A percentile compares a stretch with the other conserved stretches of the same genome.
These are phyloP conservation scores for Colletotrichum plurivorum DNA, from an alignment of 2,329 filamentous ascomycete species.

Conservation along the genomic window DNA sequence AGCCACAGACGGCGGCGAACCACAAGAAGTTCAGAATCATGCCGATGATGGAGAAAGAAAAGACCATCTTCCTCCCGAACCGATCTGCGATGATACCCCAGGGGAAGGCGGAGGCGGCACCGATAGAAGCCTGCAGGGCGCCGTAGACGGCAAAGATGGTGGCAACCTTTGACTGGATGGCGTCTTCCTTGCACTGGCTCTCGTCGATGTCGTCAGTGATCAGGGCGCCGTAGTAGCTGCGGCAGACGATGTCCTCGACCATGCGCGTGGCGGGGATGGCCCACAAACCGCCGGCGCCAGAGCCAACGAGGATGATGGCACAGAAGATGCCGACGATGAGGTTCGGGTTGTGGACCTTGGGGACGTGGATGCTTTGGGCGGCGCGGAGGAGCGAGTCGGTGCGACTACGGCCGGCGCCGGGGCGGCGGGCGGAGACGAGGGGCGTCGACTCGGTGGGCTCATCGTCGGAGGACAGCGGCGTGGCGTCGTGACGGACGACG, in stretches of 20 bases:
- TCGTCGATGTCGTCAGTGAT: constrained; percentile 51
- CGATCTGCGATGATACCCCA: constrained; percentile 56
- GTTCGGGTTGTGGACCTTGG: constrained; percentile 45
- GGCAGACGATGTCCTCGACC: constrained; percentile 57
- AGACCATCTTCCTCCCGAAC: constrained; percentile 54
- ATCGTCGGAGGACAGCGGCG: constrained; percentile 7
- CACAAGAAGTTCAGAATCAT: constrained; percentile 46
- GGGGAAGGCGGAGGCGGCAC: constrained; percentile 49
- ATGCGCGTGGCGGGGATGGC: constrained; percentile 51
- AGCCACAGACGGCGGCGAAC: constrained; percentile 51
- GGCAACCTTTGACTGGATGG: constrained; percentile 54
- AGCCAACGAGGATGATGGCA: constrained; percentile 48
- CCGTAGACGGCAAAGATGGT: constrained; percentile 50
- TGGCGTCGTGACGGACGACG: constrained; percentile 4
- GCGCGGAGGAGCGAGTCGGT: constrained; percentile 28
- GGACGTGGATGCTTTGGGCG: constrained; percentile 37
- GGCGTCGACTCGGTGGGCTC: constrained; percentile 32
- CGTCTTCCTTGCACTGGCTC: constrained; percentile 52
- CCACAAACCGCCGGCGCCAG: constrained; percentile 48
- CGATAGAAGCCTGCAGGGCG: constrained; percentile 50
- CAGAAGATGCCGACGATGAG: constrained; percentile 50
- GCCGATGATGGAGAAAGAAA: constrained; percentile 49
- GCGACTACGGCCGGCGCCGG: constrained; percentile 18
- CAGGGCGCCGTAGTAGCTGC: constrained; percentile 51
- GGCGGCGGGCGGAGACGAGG: constrained; percentile 20